Evolutionary conservation across 495 filamentous ascomycete genomes (phyloP).

Genomic region (Talaromyces adpressus): DNA sequence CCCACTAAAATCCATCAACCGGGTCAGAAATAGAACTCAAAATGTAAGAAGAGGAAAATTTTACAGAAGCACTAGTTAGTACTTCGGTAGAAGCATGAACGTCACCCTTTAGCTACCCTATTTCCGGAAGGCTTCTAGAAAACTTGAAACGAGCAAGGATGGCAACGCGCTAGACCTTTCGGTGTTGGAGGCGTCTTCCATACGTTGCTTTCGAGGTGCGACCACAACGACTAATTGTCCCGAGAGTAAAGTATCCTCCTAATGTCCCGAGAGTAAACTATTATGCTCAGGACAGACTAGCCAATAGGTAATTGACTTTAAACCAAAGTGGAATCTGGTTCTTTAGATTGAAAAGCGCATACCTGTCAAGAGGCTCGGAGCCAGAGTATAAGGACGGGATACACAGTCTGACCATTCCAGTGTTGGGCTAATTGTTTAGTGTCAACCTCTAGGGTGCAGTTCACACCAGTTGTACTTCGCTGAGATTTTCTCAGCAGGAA

Average conservation of each 20-base stretch:
- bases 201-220: neutral
- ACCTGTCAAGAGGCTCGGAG: neutral
- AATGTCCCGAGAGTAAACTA: neutral
- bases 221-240: neutral
- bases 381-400: neutral
- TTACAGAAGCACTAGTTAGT: neutral
- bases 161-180: neutral
- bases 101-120: neutral
- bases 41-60: neutral
- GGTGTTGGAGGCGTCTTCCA: neutral
- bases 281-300: neutral
- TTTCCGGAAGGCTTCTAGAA: slow-evolving; percentile 6
- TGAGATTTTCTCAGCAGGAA: neutral
- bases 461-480: neutral
- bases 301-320: neutral
- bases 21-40: neutral
- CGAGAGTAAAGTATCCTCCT: neutral
- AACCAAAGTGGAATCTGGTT: neutral
- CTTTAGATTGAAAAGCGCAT: neutral
- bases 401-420: neutral
- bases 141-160: slow-evolving; percentile 1
- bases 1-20: neutral
- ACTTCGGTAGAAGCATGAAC: neutral
- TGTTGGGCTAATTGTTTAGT: neutral
- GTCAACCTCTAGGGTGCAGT: neutral